Evolutionary conservation across 1,284 basidiomycete genomes (phyloP).

Genomic region (Boletus albobrunnescens): DNA sequence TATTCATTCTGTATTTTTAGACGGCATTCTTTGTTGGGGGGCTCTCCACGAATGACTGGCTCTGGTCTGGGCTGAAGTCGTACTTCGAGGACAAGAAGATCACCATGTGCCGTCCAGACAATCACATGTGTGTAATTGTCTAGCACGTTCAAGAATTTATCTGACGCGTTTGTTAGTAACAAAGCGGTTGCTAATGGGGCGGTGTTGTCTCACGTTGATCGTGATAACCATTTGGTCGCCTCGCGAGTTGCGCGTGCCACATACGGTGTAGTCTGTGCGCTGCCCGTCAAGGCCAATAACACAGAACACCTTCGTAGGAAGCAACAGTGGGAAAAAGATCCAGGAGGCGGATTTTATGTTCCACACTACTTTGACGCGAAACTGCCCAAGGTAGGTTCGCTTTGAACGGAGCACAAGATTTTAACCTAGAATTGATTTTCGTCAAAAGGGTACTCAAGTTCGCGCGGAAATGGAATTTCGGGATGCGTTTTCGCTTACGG

Average conservation of each 20-base stretch:
- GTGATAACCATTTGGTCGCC: constrained; percentile 35
- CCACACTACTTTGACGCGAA: constrained; percentile 5
- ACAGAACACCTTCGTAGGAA: constrained; percentile 6
- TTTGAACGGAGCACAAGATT: neutral
- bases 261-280: constrained; percentile 25
- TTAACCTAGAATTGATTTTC: neutral
- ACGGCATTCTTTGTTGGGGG: constrained; percentile 38
- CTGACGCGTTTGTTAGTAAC: constrained; percentile 33
- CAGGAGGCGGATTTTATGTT: constrained; percentile 2
- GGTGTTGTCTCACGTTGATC: constrained; percentile 46
- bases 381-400: neutral
- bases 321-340: constrained; percentile 5
- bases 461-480: constrained; percentile 3
- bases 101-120: constrained; percentile 30
- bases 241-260: constrained; percentile 39
- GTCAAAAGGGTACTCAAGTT: neutral
- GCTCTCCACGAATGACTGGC: constrained; percentile 43
- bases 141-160: neutral
- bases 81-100: constrained; percentile 24
- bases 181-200: constrained; percentile 53
- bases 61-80: constrained; percentile 36
- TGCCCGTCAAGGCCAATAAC: neutral
- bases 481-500: constrained; percentile 5
- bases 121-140: constrained; percentile 12
- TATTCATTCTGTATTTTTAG: constrained; percentile 1